phyloP scores from a whole-genome alignment of 2,329 filamentous ascomycete genomes.

The Colletotrichum sp. region DNA sequence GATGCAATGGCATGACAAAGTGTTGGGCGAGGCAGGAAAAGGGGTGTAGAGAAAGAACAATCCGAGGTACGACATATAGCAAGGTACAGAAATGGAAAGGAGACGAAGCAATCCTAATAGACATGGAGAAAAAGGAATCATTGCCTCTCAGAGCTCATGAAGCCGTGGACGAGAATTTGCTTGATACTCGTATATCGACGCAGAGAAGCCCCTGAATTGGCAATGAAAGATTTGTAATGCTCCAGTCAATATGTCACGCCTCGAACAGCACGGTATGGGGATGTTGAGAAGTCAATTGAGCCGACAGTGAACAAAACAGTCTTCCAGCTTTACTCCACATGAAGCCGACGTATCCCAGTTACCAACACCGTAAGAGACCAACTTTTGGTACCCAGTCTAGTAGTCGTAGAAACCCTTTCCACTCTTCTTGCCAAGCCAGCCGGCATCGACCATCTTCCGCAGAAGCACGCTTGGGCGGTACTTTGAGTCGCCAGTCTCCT shows the following conservation, averaged over 20 bases:
- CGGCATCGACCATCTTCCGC: conserved; percentile 95
- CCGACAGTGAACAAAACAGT: background rate
- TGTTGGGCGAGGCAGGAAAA: background rate
- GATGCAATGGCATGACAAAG: background rate
- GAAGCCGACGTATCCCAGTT: background rate
- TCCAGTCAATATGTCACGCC: background rate
- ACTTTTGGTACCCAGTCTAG: conserved; percentile 40
- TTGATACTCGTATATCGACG: background rate
- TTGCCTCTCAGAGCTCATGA: background rate
- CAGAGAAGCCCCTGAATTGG: background rate
- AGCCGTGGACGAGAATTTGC: background rate
- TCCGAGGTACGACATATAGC: no score
- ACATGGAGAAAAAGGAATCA: fast-evolving
- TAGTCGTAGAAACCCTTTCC: conserved; percentile 97
- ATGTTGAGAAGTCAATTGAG: background rate
- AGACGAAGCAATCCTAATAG: fast-evolving
- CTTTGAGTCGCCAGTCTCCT: conserved; percentile 93
- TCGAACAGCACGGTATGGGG: background rate
- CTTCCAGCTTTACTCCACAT: background rate
- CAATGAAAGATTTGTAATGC: background rate
- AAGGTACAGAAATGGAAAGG: no score
- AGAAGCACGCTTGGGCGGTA: conserved; percentile 89
- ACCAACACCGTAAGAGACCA: background rate
- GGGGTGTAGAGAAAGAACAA: background rate
- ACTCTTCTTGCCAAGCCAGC: conserved; percentile 97